Conservation (phyloP, 441 rosid species). For the Raphanus hybrid region DNA sequence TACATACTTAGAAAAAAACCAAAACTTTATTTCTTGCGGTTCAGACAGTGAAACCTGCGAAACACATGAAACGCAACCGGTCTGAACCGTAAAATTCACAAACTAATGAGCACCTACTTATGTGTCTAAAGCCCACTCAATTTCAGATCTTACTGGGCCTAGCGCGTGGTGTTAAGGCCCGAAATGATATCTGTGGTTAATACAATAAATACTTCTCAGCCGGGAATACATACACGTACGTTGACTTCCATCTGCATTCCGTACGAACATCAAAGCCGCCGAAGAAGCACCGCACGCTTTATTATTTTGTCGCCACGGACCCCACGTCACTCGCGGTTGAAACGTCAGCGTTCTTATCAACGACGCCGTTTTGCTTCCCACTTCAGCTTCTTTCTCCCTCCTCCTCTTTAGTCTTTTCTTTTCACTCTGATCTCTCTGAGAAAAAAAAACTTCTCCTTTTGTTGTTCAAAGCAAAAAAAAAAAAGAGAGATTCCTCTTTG, state of each 20-base stretch:
- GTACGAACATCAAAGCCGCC: constrained; percentile 11
- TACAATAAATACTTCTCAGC: background rate
- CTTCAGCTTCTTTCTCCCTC: constrained; percentile 10
- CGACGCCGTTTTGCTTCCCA: constrained; percentile 31
- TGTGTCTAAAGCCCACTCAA: background rate
- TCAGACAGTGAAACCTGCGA: background rate
- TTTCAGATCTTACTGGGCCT: background rate
- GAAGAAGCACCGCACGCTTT: constrained; percentile 9
- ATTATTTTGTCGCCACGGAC: constrained; percentile 18
- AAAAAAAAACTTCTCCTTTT: constrained; percentile 8
- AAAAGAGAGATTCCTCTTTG: constrained; percentile 18
- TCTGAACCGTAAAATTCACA: background rate
- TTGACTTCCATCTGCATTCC: constrained; percentile 23
- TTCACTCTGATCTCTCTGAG: constrained; percentile 28
- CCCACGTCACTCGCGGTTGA: constrained; percentile 25
- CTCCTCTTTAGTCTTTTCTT: constrained; percentile 22
- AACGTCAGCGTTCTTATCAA: constrained; percentile 14
- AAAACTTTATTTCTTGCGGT: background rate
- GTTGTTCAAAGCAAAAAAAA: too few species aligned
- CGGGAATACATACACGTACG: background rate
- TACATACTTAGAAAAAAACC: too few species aligned
- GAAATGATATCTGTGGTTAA: background rate
- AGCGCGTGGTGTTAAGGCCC: background rate
- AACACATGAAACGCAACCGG: background rate
- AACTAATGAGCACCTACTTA: background rate